phyloP scores from a whole-genome alignment of 2,329 filamentous ascomycete species.

The Fusarium sp. region DNA sequence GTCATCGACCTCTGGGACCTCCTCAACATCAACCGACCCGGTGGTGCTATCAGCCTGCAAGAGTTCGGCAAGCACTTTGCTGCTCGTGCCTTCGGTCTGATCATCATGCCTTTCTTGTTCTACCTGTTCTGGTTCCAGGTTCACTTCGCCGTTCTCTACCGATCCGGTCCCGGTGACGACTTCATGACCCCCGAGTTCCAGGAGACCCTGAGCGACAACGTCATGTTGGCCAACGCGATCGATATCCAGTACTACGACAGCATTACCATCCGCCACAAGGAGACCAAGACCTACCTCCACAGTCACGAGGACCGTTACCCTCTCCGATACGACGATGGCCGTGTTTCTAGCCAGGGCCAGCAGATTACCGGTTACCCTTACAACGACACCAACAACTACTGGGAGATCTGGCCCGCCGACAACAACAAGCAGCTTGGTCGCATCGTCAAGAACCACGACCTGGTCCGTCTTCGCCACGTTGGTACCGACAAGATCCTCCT shows the following conservation, averaged over 20 bases:
- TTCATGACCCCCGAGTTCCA: slow-evolving; percentile 99
- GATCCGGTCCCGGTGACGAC: slow-evolving; percentile 94
- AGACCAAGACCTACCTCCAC: slow-evolving; percentile 96
- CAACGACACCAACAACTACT: slow-evolving; percentile 99
- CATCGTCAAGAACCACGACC: slow-evolving; percentile 82
- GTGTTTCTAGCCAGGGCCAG: slow-evolving; percentile 96
- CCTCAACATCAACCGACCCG: slow-evolving; percentile 85
- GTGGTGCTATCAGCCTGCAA: slow-evolving; percentile 81
- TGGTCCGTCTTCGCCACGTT: slow-evolving; percentile 87
- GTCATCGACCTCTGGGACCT: slow-evolving; percentile 95
- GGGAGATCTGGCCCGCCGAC: slow-evolving; percentile 84
- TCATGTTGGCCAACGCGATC: slow-evolving; percentile 87
- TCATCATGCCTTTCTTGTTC: slow-evolving; percentile 93
- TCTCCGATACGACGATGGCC: slow-evolving; percentile 94
- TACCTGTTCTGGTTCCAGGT: slow-evolving; percentile 99
- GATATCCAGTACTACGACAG: slow-evolving; percentile 90
- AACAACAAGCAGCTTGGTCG: slow-evolving; percentile 69
- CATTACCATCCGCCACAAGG: slow-evolving; percentile 92
- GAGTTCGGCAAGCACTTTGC: slow-evolving; percentile 90
- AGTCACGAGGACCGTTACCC: slow-evolving; percentile 91
- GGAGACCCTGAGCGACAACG: slow-evolving; percentile 94
- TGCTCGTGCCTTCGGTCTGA: slow-evolving; percentile 86
- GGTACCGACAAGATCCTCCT: slow-evolving; percentile 87
- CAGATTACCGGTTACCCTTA: slow-evolving; percentile 98
- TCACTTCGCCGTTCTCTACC: slow-evolving; percentile 88